Evolutionary conservation across 257 asterid genomes (phyloP).

Genomic region (Solanum infundibuliforme): DNA sequence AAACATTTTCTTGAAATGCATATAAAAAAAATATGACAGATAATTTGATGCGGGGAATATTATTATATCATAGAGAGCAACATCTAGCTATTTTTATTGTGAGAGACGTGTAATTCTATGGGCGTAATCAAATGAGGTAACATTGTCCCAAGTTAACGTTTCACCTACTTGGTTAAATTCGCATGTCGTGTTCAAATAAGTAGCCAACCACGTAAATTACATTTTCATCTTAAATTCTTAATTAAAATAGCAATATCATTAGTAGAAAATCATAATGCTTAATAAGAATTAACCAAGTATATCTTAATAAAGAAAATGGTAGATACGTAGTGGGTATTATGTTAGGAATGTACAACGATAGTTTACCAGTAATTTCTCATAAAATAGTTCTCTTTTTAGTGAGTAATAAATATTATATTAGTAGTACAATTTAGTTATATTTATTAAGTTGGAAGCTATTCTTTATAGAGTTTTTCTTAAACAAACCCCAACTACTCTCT

Average conservation of each 20-base stretch:
- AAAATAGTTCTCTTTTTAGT: background rate
- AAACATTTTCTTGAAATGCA: too few species aligned
- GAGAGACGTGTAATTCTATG: background rate
- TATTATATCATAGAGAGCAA: background rate
- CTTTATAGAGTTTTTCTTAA: background rate
- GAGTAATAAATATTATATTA: background rate
- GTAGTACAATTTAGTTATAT: background rate
- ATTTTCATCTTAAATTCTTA: background rate
- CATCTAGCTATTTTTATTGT: background rate
- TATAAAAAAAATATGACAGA: too few species aligned
- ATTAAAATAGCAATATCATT: background rate
- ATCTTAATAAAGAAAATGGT: background rate
- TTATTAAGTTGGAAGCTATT: background rate
- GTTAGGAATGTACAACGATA: constrained; percentile 3
- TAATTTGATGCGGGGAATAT: background rate
- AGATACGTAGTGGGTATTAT: background rate
- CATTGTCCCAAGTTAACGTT: background rate
- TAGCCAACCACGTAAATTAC: background rate
- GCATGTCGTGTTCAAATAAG: background rate
- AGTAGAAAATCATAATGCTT: background rate
- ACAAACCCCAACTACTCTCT: constrained; percentile 30
- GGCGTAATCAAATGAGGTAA: background rate
- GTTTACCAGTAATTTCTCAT: background rate
- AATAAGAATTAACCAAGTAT: background rate
- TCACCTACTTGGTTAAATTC: background rate